Conservation (phyloP, 208 protist species). For the Naegleria lovaniensis region DNA sequence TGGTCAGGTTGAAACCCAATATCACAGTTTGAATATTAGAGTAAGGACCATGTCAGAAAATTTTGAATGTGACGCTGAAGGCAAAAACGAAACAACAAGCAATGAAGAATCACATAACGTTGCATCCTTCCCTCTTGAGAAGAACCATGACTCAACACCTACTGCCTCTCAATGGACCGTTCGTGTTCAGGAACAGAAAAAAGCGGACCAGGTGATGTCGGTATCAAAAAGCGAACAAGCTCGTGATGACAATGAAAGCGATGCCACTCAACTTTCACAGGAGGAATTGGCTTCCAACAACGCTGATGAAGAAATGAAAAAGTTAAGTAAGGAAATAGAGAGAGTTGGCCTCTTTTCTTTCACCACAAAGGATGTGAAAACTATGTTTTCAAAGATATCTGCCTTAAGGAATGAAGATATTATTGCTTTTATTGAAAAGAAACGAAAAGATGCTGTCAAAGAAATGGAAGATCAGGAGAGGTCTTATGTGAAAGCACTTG, state of each 20-base stretch:
- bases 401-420: neutral
- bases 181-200: neutral
- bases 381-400: neutral
- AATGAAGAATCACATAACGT: neutral
- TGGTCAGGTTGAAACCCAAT: neutral
- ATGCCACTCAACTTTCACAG: neutral
- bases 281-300: neutral
- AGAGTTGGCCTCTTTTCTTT: neutral
- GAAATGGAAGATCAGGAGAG: neutral
- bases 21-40: slow-evolving; percentile 7
- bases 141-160: neutral
- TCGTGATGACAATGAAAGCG: neutral
- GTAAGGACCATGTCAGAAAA: neutral
- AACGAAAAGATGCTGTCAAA: neutral
- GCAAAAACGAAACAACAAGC: neutral
- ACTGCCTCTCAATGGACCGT: neutral
- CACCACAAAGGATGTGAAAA: neutral
- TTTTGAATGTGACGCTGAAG: neutral
- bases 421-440: neutral
- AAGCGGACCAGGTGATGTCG: neutral
- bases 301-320: neutral
- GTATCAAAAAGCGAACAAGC: too few species aligned
- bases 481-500: neutral
- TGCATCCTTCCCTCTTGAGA: neutral
- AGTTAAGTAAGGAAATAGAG: neutral